Percentiles rank a stretch among this genome's conserved stretches.
Evolutionary conservation across 371 early-diverging fungal genomes (phyloP).

Genomic region (Haplosporangium sp.): DNA sequence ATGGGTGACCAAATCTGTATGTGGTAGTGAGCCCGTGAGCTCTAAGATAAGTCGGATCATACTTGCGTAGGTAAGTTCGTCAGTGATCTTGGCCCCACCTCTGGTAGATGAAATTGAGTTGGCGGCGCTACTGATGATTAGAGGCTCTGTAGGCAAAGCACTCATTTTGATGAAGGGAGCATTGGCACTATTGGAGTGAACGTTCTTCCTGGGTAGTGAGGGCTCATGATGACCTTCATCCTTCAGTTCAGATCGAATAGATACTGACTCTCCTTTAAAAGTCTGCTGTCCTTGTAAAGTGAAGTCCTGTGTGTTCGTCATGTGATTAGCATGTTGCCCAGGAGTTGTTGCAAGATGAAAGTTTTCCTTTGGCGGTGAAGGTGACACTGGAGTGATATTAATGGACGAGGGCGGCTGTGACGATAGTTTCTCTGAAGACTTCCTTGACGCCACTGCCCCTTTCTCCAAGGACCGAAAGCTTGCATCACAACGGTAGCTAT

Average conservation of each 20-base stretch:
- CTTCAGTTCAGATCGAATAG: neutral
- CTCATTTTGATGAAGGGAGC: slow-evolving; percentile 40
- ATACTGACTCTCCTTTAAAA: neutral
- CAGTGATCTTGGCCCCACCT: slow-evolving; percentile 53
- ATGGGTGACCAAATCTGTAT: slow-evolving; percentile 57
- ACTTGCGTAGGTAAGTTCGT: slow-evolving; percentile 56
- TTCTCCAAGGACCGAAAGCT: slow-evolving; percentile 37
- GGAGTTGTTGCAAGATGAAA: neutral
- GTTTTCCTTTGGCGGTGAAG: slow-evolving; percentile 9
- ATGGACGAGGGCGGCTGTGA: slow-evolving; percentile 5
- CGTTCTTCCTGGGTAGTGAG: slow-evolving; percentile 22
- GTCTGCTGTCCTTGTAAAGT: slow-evolving; percentile 1
- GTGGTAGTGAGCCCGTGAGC: slow-evolving; percentile 43
- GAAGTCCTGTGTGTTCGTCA: slow-evolving; percentile 1
- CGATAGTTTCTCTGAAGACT: slow-evolving; percentile 19
- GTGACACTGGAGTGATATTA: slow-evolving; percentile 2
- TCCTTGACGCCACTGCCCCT: slow-evolving; percentile 9
- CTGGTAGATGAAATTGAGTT: slow-evolving; percentile 6
- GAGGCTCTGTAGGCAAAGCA: slow-evolving; percentile 25
- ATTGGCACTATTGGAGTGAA: slow-evolving; percentile 18
- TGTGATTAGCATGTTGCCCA: neutral
- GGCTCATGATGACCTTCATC: neutral
- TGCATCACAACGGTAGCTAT: slow-evolving; percentile 55
- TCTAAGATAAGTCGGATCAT: slow-evolving; percentile 56
- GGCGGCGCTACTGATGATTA: slow-evolving; percentile 15